phyloP scores from a whole-genome alignment of 371 early-diverging fungal species.

The Rhizomucor miehei region DNA sequence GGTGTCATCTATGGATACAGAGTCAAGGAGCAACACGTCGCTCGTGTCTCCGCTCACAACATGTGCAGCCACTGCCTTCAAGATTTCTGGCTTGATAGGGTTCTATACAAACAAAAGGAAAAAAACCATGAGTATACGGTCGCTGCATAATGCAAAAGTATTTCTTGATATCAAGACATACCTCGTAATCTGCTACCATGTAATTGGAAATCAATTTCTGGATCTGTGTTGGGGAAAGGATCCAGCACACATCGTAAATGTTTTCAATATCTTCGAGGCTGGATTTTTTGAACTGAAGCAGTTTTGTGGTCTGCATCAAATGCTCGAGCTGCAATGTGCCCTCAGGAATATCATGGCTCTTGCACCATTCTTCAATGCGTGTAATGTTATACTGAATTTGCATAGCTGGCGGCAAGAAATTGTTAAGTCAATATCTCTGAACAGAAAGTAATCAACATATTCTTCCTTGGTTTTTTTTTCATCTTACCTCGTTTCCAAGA shows the following conservation, averaged over 20 bases:
- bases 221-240: slow-evolving; percentile 87
- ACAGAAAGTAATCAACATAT: too few relatives aligned
- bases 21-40: slow-evolving; percentile 85
- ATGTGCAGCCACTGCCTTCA: slow-evolving; percentile 85
- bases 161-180: too few relatives aligned
- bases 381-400: slow-evolving; percentile 96
- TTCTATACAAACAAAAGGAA: slow-evolving; percentile 32
- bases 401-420: slow-evolving; percentile 41
- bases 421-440: too few relatives aligned
- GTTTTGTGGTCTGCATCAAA: slow-evolving; percentile 88
- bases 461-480: too few relatives aligned
- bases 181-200: slow-evolving; percentile 73
- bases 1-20: slow-evolving; percentile 75
- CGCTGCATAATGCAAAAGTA: too few relatives aligned
- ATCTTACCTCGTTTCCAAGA: slow-evolving; percentile 81
- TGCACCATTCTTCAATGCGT: slow-evolving; percentile 94
- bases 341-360: slow-evolving; percentile 79
- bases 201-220: slow-evolving; percentile 85
- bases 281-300: slow-evolving; percentile 86
- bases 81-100: slow-evolving; percentile 83
- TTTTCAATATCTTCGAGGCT: slow-evolving; percentile 86
- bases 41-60: slow-evolving; percentile 85
- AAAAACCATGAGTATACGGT: too few relatives aligned
- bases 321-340: slow-evolving; percentile 84
- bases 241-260: slow-evolving; percentile 90